Percentiles rank a stretch among this genome's conserved stretches.
Evolutionary conservation across 768 basidiomycete genomes (phyloP).

Genomic region (Tricholoma hemisulphureum): DNA sequence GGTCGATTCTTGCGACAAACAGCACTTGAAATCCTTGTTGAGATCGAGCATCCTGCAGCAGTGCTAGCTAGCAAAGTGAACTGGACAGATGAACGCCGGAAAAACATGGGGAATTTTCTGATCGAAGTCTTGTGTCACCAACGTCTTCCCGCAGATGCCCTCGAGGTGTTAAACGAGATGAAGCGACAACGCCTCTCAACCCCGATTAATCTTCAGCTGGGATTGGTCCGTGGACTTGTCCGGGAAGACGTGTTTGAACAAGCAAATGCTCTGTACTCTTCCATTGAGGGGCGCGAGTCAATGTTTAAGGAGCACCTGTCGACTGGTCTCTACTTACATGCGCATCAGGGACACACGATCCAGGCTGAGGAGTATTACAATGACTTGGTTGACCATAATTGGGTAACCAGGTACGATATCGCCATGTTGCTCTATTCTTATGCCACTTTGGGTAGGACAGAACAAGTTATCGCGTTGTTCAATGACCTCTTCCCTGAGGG

Average conservation of each 20-base stretch:
- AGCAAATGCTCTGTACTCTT: conserved; percentile 45
- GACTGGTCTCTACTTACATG: conserved; percentile 51
- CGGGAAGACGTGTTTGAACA: conserved; percentile 34
- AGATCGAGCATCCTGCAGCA: conserved; percentile 33
- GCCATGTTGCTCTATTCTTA: conserved; percentile 56
- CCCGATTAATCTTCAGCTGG: conserved; percentile 26
- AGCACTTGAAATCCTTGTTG: conserved; percentile 13
- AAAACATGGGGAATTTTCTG: conserved; percentile 38
- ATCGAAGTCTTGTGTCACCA: conserved; percentile 37
- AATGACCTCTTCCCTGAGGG: conserved; percentile 48
- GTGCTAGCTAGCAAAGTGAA: conserved; percentile 20
- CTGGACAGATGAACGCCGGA: conserved; percentile 27
- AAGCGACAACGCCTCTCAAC: conserved; percentile 32
- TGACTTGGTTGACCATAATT: conserved; percentile 28
- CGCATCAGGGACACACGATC: conserved; percentile 49
- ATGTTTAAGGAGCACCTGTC: conserved; percentile 24
- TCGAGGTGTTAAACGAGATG: conserved; percentile 40
- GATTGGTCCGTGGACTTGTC: conserved; percentile 44
- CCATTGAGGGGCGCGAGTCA: conserved; percentile 20
- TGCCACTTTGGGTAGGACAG: conserved; percentile 43
- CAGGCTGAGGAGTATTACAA: conserved; percentile 45
- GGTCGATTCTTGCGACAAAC: conserved; percentile 13
- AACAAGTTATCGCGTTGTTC: conserved; percentile 50
- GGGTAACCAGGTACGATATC: conserved; percentile 28
- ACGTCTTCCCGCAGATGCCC: conserved; percentile 34